Base-by-base conservation (phyloP, 495 filamentous ascomycete genomes). In the Acidiella bohemica region DNA sequence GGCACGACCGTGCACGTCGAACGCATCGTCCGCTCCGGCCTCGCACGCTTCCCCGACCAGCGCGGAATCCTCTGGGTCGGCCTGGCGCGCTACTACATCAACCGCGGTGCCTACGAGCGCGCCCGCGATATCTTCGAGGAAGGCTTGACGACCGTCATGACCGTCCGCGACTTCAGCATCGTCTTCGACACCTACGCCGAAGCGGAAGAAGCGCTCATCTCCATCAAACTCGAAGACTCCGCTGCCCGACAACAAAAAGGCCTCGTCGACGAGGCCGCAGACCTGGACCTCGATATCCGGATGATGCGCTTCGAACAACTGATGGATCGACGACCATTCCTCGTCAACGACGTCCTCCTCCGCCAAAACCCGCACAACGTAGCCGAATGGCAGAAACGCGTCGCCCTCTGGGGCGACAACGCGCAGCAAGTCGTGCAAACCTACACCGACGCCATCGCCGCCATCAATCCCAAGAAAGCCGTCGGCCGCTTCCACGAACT, bases 221-320 rank as follows among this genome's bases (percentile, higher is more conserved):
- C 81, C 20, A 81, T 71, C 27, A 59, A 95, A 55, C 93, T 96
- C 80, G 86, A 95, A 54, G 68, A 78, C 28, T 87, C 86, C 7
- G 81, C 85, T 2, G 60, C 66, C 30, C 79, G 92, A 32, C 78
- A 87, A 18, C 80, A 84, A 40, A 86, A 90, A 53, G 84, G 79
- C 21, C 75, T 76, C 41, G 57, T 79, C 3, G 77, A 95, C 47
- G 81, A 90, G 50, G 76, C 86, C 47, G 81, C 87, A 17, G 92
- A 99, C 50, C 84, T 93, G 42, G 90, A 99, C 50, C 70, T 99
- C 12, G 92, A 99, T 56, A 86, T 96, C 35, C 80, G 92, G 11
- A 93, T 99, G 84, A 78, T 93, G 70, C 75, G 92, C 22, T 96
- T 99, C 52, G 92, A 99, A 61, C 86, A 94, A 48, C 70, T 99